Conservation (phyloP, 306 rosid genomes). For the Castanopsis chinensis region DNA sequence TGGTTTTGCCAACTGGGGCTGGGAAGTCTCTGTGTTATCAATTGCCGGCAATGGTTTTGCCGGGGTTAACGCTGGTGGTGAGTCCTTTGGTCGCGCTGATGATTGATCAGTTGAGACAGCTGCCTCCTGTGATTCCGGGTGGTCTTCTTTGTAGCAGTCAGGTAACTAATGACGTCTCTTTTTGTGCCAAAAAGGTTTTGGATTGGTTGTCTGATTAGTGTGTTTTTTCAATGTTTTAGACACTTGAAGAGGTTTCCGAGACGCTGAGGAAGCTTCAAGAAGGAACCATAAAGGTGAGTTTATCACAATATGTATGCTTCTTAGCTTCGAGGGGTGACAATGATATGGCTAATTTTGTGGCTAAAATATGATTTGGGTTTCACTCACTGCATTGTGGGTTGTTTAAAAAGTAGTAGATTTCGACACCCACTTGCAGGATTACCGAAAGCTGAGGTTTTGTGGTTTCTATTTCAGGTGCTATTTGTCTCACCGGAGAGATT, state of each 20-base stretch:
- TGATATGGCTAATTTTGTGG: background rate
- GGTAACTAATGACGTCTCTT: conserved; percentile 38
- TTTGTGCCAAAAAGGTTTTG: background rate
- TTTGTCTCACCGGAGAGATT: conserved; percentile 94
- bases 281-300: conserved; percentile 66
- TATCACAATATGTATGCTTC: background rate
- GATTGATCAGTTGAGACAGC: conserved; percentile 85
- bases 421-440: background rate
- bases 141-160: conserved; percentile 76
- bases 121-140: conserved; percentile 72
- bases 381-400: background rate
- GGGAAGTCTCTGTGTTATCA: conserved; percentile 98
- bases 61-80: conserved; percentile 80
- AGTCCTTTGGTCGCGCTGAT: conserved; percentile 90
- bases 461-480: conserved; percentile 63
- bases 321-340: background rate
- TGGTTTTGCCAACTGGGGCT: conserved; percentile 88
- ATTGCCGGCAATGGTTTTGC: conserved; percentile 72
- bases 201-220: background rate
- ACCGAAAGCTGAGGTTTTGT: background rate
- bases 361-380: background rate
- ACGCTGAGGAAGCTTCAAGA: conserved; percentile 58
- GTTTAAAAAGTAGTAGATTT: background rate
- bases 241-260: conserved; percentile 67
- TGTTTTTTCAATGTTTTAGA: conserved; percentile 39